These are phyloP conservation scores for Cephalotrichum gorgonifer DNA, from an alignment of 2,329 filamentous ascomycete genomes.

Conservation along the genomic window DNA sequence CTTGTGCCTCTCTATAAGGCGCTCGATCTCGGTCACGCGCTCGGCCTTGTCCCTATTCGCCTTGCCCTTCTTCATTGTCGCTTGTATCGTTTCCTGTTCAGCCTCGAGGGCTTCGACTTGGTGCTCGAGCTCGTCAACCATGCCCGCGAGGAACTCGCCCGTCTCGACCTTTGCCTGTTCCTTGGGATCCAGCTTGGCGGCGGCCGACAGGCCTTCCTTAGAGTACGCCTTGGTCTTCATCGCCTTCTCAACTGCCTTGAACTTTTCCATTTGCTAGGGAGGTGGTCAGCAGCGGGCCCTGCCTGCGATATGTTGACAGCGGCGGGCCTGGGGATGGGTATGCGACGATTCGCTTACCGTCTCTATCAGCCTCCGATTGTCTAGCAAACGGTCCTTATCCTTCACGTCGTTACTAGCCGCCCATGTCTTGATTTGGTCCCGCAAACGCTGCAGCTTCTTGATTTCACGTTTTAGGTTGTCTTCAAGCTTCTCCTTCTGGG, in stretches of 20 bases:
- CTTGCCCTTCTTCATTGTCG: slow-evolving; percentile 91
- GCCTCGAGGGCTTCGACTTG: slow-evolving; percentile 91
- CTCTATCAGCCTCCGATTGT: slow-evolving; percentile 93
- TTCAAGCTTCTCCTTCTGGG: slow-evolving; percentile 96
- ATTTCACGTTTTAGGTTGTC: slow-evolving; percentile 98
- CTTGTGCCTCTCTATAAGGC: slow-evolving; percentile 82
- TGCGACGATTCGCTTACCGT: slow-evolving; percentile 49
- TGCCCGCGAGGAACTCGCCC: slow-evolving; percentile 72
- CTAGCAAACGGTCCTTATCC: slow-evolving; percentile 90
- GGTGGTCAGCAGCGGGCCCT: background rate
- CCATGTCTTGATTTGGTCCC: slow-evolving; percentile 99
- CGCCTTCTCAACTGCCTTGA: slow-evolving; percentile 99
- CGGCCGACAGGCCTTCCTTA: slow-evolving; percentile 89
- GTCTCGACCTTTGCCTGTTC: slow-evolving; percentile 90
- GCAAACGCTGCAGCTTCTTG: slow-evolving; percentile 96
- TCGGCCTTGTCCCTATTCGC: slow-evolving; percentile 75
- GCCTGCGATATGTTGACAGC: background rate
- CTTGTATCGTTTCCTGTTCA: slow-evolving; percentile 76
- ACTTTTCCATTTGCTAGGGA: slow-evolving; percentile 91
- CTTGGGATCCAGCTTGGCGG: slow-evolving; percentile 90
- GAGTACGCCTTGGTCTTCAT: slow-evolving; percentile 99
- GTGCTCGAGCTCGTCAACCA: slow-evolving; percentile 86
- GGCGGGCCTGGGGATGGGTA: background rate
- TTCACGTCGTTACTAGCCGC: slow-evolving; percentile 98
- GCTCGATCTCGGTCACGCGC: slow-evolving; percentile 76